Conservation (phyloP, 164 flowering plant genomes). For the Magnolia sinica region DNA sequence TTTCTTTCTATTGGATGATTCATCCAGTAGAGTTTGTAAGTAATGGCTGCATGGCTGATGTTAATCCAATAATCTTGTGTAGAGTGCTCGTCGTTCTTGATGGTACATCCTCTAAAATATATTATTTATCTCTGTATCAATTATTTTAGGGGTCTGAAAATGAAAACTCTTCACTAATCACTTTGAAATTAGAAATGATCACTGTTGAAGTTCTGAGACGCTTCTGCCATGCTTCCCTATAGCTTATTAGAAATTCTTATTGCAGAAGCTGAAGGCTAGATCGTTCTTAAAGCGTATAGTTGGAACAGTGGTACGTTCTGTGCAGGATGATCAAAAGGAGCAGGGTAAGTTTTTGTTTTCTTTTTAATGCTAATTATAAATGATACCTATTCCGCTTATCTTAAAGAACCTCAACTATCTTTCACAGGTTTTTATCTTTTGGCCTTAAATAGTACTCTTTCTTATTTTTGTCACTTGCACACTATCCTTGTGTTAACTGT, state of each 20-base stretch:
- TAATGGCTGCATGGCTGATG: background rate
- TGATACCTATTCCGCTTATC: too few species aligned
- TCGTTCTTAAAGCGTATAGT: slow-evolving; percentile 80
- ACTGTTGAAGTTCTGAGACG: background rate
- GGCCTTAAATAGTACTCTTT: too few species aligned
- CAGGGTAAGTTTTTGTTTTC: slow-evolving; percentile 55
- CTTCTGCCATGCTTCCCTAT: background rate
- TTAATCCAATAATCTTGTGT: background rate
- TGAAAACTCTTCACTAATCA: background rate
- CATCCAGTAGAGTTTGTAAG: background rate
- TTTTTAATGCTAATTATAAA: too few species aligned
- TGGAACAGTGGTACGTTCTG: slow-evolving; percentile 91
- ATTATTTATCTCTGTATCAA: too few species aligned
- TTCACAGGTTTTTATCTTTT: too few species aligned
- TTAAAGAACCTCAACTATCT: too few species aligned
- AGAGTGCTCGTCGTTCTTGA: background rate
- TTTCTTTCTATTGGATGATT: background rate
- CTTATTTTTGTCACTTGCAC: too few species aligned
- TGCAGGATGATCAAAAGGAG: slow-evolving; percentile 89
- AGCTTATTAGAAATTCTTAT: slow-evolving; percentile 13
- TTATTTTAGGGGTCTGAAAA: too few species aligned
- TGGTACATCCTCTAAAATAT: background rate
- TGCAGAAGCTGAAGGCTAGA: slow-evolving; percentile 70
- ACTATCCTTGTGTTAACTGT: too few species aligned
- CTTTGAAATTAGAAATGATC: background rate